These are phyloP conservation scores for Cryomyces minteri DNA, from an alignment of 495 filamentous ascomycete species.

Conservation along the genomic window DNA sequence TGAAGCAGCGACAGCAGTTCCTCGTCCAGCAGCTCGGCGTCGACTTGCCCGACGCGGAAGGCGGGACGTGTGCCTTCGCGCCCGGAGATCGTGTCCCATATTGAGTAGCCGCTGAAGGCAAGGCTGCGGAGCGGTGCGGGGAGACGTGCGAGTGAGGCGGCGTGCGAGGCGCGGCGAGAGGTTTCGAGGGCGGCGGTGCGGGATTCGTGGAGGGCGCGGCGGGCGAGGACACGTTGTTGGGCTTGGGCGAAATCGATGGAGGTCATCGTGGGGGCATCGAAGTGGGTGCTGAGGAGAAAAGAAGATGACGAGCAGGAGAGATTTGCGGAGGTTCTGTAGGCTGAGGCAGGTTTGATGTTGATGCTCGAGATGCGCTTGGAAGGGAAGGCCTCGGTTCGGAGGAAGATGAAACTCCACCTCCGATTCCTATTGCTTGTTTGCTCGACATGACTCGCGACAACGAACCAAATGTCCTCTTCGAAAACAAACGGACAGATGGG, in stretches of 20 bases:
- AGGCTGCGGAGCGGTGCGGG: constrained; percentile 47
- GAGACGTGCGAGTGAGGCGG: constrained; percentile 36
- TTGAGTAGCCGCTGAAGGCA: constrained; percentile 31
- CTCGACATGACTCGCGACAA: too few relatives aligned
- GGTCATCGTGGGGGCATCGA: constrained; percentile 33
- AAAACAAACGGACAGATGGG: too few relatives aligned
- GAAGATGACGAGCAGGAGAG: not conserved
- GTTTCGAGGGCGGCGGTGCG: constrained; percentile 36
- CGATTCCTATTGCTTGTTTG: too few relatives aligned
- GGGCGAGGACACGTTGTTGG: constrained; percentile 63
- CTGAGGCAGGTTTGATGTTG: too few relatives aligned
- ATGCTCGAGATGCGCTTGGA: too few relatives aligned
- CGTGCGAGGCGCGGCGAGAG: constrained; percentile 37
- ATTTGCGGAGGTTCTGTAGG: too few relatives aligned
- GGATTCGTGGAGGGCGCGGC: constrained; percentile 52
- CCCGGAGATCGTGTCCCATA: constrained; percentile 56
- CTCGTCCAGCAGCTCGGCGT: constrained; percentile 89
- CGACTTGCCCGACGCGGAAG: constrained; percentile 90
- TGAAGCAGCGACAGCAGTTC: constrained; percentile 75
- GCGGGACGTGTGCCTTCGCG: constrained; percentile 65
- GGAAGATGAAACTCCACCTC: too few relatives aligned
- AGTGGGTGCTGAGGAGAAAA: not conserved
- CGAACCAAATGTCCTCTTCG: too few relatives aligned
- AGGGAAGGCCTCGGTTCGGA: too few relatives aligned
- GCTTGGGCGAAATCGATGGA: constrained; percentile 67